These are phyloP conservation scores for Fusarium falciforme DNA, from an alignment of 2,329 filamentous ascomycete species.

Conservation along the genomic window DNA sequence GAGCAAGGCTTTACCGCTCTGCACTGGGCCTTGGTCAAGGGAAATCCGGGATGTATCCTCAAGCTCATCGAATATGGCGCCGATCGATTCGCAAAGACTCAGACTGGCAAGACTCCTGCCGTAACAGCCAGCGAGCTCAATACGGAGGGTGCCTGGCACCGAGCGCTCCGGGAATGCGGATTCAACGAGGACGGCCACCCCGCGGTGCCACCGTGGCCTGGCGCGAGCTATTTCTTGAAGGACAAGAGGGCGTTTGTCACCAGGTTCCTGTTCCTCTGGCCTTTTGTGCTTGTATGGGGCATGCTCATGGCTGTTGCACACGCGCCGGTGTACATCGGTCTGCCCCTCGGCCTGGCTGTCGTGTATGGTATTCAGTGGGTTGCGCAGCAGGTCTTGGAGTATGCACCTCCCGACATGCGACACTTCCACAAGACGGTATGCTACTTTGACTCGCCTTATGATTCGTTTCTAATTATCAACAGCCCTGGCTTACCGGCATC, in stretches of 20 bases:
- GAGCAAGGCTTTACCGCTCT: conserved; percentile 94
- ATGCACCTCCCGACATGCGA: conserved; percentile 89
- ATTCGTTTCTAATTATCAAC: conserved; percentile 9
- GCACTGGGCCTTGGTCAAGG: conserved; percentile 97
- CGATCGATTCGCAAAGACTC: conserved; percentile 90
- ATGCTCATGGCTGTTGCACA: conserved; percentile 79
- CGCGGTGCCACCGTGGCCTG: conserved; percentile 76
- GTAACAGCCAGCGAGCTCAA: conserved; percentile 92
- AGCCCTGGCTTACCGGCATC: conserved; percentile 94
- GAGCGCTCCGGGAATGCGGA: conserved; percentile 84
- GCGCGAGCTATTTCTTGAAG: conserved; percentile 77
- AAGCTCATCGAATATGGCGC: conserved; percentile 96
- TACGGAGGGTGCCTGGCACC: conserved; percentile 82
- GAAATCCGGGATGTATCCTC: conserved; percentile 87
- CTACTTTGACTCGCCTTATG: conserved; percentile 10
- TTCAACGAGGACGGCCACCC: conserved; percentile 83
- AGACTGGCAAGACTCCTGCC: conserved; percentile 89
- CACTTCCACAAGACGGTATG: conserved; percentile 88
- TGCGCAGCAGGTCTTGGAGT: conserved; percentile 81
- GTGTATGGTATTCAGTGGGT: conserved; percentile 80
- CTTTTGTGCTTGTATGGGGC: conserved; percentile 79
- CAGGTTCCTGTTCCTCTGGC: conserved; percentile 91
- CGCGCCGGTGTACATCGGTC: conserved; percentile 77
- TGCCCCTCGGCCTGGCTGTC: conserved; percentile 76
- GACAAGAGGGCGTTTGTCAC: conserved; percentile 82